phyloP scores from a whole-genome alignment of 352 stramenopile species.

The Pythium phragmitis region DNA sequence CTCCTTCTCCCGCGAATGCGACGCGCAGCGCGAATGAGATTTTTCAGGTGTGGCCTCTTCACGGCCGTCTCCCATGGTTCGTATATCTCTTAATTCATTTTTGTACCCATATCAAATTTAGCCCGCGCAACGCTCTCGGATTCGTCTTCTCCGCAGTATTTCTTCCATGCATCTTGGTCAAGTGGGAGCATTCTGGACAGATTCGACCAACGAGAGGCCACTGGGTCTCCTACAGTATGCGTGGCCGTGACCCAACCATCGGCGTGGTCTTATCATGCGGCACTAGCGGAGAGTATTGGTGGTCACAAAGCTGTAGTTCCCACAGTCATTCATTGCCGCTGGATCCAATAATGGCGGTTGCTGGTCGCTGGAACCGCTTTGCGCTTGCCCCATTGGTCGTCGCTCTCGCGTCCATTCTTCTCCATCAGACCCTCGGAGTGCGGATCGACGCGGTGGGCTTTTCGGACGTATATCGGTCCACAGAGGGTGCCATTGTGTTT shows the following conservation, averaged over 20 bases:
- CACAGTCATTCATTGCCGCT: no score
- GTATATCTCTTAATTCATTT: slow-evolving; percentile 3
- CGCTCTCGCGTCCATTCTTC: not conserved
- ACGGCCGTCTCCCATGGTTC: not conserved
- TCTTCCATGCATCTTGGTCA: slow-evolving; percentile 8
- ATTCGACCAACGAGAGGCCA: not conserved
- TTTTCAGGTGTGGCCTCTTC: not conserved
- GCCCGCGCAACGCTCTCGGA: not conserved
- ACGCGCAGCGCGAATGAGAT: not conserved
- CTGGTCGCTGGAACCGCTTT: not conserved
- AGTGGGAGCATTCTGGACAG: not conserved
- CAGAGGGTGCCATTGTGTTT: not conserved
- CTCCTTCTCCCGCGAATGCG: not conserved
- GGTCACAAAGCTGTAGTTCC: no score
- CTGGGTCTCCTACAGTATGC: not conserved
- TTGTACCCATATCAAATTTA: slow-evolving; percentile 12
- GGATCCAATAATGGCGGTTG: no score
- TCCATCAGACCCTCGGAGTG: not conserved
- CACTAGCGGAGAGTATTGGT: no score
- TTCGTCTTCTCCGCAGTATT: slow-evolving; percentile 1
- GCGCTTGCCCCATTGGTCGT: not conserved
- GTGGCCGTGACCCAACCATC: no score
- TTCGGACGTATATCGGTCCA: not conserved
- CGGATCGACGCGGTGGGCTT: not conserved
- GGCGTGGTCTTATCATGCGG: no score